phyloP scores from a whole-genome alignment of 805 yeast genomes.

The Myxozyma neglecta region DNA sequence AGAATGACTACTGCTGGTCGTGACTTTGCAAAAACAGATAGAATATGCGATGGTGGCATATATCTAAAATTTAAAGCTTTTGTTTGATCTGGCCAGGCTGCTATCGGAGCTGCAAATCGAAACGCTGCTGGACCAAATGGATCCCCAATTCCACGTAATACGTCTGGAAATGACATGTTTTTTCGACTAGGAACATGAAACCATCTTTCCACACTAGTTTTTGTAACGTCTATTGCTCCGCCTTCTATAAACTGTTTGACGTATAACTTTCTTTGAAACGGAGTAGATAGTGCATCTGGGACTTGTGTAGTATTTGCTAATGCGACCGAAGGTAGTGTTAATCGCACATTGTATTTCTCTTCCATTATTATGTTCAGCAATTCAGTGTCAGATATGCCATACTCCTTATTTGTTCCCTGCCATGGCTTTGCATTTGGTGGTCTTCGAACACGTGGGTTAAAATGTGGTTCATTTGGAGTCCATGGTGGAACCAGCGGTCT shows the following conservation, averaged over 20 bases:
- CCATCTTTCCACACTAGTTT: not conserved
- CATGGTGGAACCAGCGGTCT: slow-evolving; percentile 9
- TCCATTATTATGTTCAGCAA: slow-evolving; percentile 18
- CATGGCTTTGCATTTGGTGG: slow-evolving; percentile 4
- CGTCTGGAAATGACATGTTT: slow-evolving; percentile 1
- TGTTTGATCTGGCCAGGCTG: not conserved
- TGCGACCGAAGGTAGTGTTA: slow-evolving; percentile 5
- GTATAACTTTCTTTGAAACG: slow-evolving; percentile 17
- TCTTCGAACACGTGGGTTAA: not conserved
- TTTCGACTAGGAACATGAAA: slow-evolving; percentile 8
- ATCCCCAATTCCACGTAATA: slow-evolving; percentile 12
- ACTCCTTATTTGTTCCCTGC: slow-evolving; percentile 20
- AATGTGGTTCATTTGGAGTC: slow-evolving; percentile 1
- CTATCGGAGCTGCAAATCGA: not conserved
- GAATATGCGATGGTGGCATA: slow-evolving; percentile 15
- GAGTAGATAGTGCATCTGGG: slow-evolving; percentile 11
- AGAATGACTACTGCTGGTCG: slow-evolving; percentile 17
- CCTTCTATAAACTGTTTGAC: slow-evolving; percentile 8
- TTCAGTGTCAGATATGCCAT: slow-evolving; percentile 26
- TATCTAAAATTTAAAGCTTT: not conserved
- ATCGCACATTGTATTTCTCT: slow-evolving; percentile 12
- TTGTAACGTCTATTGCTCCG: slow-evolving; percentile 4
- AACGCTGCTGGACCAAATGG: not conserved
- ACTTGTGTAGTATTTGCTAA: slow-evolving; percentile 2
- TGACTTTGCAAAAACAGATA: slow-evolving; percentile 12